Base-by-base conservation (phyloP, 2,329 filamentous ascomycete species). In the Aspergillus uvarum region DNA sequence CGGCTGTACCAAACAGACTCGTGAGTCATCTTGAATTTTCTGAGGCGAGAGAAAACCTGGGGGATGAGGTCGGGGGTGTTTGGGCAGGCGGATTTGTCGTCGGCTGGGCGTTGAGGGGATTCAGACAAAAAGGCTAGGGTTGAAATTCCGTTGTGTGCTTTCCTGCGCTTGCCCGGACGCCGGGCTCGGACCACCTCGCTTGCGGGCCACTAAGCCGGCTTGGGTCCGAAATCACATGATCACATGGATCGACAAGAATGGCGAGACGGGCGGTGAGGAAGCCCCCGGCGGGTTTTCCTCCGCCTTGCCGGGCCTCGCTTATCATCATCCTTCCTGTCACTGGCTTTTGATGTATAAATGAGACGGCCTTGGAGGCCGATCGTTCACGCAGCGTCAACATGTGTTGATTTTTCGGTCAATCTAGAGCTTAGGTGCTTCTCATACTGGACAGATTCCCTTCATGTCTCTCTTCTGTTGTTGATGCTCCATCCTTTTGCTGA, bases 1-100 rank as follows among this genome's bases (percentile, higher is more conserved):
- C 95, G 93, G 78, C 92, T 96, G 89, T 96, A 96, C 93, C 94
- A 99, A 84, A 98, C 92, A 79, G 90, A 92, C 86, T 98, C 94
- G 92, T 91, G 89, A 82, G 88, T 88, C 88, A 91, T 91, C 78
- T 77, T 89, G 82, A 81, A 80, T 72, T 44, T 44, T 44, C 69
- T 68, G 66, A 67, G 68, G 66, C 64, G 68, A 66, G 63, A 51
- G 62, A 65, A 65, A 66, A 66, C 62, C 62, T 64, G 64, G 67
- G 63, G 64, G 66, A 69, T 70, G 61, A 50, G 58, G 51, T 60
- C 68, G 71, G 32, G 22, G 71, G 70, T 73, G 72, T 71, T 72
- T 70, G 71, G 32, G 67, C 69, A 70, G 67, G 66, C 65, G 66
- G 67, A 44, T 68, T 68, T 68, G 71, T 70, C 68, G 72, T 71